These are phyloP conservation scores for Cordyceps cicadae DNA, from an alignment of 2,329 filamentous ascomycete genomes.

Conservation along the genomic window DNA sequence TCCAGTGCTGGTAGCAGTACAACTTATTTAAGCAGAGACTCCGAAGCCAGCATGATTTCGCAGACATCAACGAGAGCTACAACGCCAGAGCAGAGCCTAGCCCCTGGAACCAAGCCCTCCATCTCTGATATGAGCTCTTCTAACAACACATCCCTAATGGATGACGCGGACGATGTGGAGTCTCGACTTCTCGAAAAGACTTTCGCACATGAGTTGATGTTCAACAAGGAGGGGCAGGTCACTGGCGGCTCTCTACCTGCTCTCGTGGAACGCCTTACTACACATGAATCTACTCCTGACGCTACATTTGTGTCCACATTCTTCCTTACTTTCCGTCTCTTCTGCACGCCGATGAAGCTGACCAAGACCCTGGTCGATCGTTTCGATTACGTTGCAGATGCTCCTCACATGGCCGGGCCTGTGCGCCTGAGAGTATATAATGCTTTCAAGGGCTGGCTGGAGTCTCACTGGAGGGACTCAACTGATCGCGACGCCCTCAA, in stretches of 20 bases:
- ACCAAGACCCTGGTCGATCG: slow-evolving; percentile 78
- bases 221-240: slow-evolving; percentile 92
- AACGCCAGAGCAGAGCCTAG: slow-evolving; percentile 61
- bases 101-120: slow-evolving; percentile 51
- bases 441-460: slow-evolving; percentile 93
- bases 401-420: slow-evolving; percentile 62
- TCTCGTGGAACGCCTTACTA: slow-evolving; percentile 87
- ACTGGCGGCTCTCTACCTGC: slow-evolving; percentile 84
- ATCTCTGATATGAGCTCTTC: slow-evolving; percentile 60
- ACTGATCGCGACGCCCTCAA: slow-evolving; percentile 69
- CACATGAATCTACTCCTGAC: slow-evolving; percentile 87
- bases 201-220: slow-evolving; percentile 81
- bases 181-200: slow-evolving; percentile 83
- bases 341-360: slow-evolving; percentile 72
- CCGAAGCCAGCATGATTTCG: slow-evolving; percentile 71
- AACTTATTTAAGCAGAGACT: slow-evolving; percentile 72
- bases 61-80: slow-evolving; percentile 80
- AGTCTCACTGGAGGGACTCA: slow-evolving; percentile 86
- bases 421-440: slow-evolving; percentile 92
- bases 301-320: slow-evolving; percentile 88
- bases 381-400: slow-evolving; percentile 84
- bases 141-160: slow-evolving; percentile 57
- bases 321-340: slow-evolving; percentile 91
- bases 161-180: slow-evolving; percentile 73
- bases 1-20: slow-evolving; percentile 72